These are phyloP conservation scores for Lichtheimia corymbifera DNA, from an alignment of 371 early-diverging fungal genomes.

Conservation along the genomic window DNA sequence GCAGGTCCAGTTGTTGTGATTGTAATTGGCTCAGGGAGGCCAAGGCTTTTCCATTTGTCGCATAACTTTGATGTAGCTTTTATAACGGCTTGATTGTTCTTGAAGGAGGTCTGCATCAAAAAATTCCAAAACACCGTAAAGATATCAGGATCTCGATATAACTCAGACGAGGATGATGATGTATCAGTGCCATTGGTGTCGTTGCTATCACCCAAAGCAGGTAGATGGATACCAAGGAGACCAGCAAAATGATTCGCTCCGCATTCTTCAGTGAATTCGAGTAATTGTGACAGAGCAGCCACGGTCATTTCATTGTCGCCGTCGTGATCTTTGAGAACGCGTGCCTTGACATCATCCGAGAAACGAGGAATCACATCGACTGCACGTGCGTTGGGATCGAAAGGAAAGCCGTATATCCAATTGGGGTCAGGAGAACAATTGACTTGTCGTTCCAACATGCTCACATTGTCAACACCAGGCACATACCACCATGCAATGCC, in stretches of 20 bases:
- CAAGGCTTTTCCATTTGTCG: background rate
- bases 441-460: background rate
- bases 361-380: conserved; percentile 68
- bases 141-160: background rate
- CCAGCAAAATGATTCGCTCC: conserved; percentile 70
- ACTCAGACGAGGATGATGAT: no score
- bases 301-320: conserved; percentile 45
- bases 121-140: background rate
- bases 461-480: conserved; percentile 60
- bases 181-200: background rate
- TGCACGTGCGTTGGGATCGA: conserved; percentile 40
- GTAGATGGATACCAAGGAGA: conserved; percentile 45
- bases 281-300: conserved; percentile 63
- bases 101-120: background rate
- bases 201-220: background rate
- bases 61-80: background rate
- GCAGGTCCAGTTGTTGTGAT: background rate
- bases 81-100: background rate
- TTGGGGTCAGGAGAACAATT: background rate
- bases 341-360: conserved; percentile 80
- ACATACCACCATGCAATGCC: conserved; percentile 57
- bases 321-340: conserved; percentile 38
- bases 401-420: conserved; percentile 71
- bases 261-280: conserved; percentile 77
- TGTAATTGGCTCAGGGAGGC: background rate